A percentile compares a stretch with the other conserved stretches of the same genome.
phyloP scores from a whole-genome alignment of 2,329 filamentous ascomycete species.

The Cladosporium oxysporum region DNA sequence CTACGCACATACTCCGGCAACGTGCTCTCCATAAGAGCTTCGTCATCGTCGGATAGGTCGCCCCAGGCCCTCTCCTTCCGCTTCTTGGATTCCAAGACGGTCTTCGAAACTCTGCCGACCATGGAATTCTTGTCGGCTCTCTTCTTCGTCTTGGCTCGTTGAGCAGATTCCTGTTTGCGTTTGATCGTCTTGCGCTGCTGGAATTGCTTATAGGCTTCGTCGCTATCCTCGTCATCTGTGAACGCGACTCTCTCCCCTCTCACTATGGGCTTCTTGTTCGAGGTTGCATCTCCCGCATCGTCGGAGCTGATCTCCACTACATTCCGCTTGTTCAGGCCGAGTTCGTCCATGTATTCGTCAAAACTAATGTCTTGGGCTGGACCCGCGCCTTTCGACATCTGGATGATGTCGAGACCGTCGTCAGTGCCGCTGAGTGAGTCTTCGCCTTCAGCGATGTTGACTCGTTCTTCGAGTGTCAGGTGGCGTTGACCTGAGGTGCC shows the following conservation, averaged over 20 bases:
- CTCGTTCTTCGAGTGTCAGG: constrained; percentile 21
- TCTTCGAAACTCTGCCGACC: constrained; percentile 36
- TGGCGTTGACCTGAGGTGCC: constrained; percentile 18
- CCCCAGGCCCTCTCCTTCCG: constrained; percentile 27
- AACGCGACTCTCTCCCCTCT: constrained; percentile 27
- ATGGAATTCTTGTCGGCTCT: constrained; percentile 43
- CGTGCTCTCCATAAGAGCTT: constrained; percentile 57
- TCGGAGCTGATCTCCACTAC: constrained; percentile 26
- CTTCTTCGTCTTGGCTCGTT: constrained; percentile 50
- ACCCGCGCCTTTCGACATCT: background rate
- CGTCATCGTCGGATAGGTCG: constrained; percentile 50
- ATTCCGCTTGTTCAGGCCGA: constrained; percentile 5
- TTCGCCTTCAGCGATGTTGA: constrained; percentile 26
- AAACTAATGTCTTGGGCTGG: constrained; percentile 23
- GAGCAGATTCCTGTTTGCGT: constrained; percentile 53
- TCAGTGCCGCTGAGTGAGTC: constrained; percentile 24
- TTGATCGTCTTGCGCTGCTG: constrained; percentile 60
- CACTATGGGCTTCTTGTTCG: constrained; percentile 20
- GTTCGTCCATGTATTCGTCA: constrained; percentile 26
- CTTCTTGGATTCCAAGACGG: constrained; percentile 21
- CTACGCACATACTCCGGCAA: constrained; percentile 73
- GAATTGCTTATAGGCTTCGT: constrained; percentile 63
- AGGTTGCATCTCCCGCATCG: constrained; percentile 6
- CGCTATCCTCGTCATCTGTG: constrained; percentile 56
- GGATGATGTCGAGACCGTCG: constrained; percentile 23